Base-by-base conservation (phyloP, 495 filamentous ascomycete genomes). In the Letharia columbiana region DNA sequence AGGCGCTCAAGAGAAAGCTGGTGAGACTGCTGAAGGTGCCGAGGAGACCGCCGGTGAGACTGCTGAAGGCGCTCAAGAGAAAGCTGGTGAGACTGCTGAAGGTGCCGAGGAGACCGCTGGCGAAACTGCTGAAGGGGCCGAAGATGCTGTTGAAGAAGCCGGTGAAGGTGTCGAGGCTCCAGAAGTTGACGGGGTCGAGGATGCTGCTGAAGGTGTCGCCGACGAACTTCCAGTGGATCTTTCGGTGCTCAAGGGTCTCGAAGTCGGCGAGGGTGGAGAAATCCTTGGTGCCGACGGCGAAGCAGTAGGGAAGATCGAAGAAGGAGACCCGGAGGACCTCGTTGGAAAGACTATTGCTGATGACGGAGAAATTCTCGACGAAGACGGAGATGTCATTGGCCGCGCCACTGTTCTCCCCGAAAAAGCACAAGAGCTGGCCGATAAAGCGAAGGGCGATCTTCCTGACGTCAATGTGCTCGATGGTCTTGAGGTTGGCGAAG, bases 181-280 rank as follows among this genome's bases (percentile, higher is more conserved):
- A 28, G 75, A 75, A 31, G 76, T 73, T 15, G 71, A 80, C 41
- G 73, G 75, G 56, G 76, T 71, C 64, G 75, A 73, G 23, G 35
- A 76, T 10, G 64, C 65, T 35, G 72, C 66, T 5, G 71, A 81
- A 60, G 72, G 72, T 28, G 74, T 71, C 3, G 70, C 71, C 13
- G 72, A 77, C 4, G 72, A 72, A 15, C 61, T 74, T 17, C 76
- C 75, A 0, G 67, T 78, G 17, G 86, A 92, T 71, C 80, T 88
- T 50, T 87, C 87, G 1, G 74, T 84, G n/a, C 77, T 94, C 50
- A 87, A 86, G 64, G 84, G 84, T 69, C 86, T 84, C 71, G 83
- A 81, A 63, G 83, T 95, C 68, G 73, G 74, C 12, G 77, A 81
- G 39, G 78, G 71, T 20, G 80, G 77, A 13, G 69, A 78, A 39